Evolutionary conservation across 305 asterid genomes (phyloP).

Genomic region (Solanum aculeatissimum): DNA sequence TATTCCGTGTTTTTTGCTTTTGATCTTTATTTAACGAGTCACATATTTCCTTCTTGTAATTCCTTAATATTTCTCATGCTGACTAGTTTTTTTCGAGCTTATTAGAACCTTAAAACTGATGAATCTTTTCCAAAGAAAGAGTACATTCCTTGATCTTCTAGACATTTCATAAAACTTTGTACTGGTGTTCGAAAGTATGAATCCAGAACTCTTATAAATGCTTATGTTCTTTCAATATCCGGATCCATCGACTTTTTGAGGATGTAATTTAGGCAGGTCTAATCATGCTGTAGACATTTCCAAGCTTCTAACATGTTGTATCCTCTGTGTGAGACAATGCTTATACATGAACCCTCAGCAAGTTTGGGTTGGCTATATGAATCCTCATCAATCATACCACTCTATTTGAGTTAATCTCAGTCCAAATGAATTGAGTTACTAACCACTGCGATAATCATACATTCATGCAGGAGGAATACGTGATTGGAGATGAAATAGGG

Average conservation of each 20-base stretch:
- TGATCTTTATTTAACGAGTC: neutral
- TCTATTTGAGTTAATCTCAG: neutral
- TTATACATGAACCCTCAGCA: neutral
- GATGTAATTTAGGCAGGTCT: neutral
- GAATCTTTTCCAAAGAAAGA: neutral
- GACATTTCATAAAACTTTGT: neutral
- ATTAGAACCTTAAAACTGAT: neutral
- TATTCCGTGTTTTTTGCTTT: neutral
- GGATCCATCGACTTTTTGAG: neutral
- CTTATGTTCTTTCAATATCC: neutral
- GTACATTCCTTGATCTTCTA: neutral
- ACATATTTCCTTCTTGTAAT: neutral
- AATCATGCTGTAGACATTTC: neutral
- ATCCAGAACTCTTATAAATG: neutral
- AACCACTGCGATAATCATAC: neutral
- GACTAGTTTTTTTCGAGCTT: neutral
- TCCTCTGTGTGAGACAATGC: neutral
- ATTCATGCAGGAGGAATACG: conserved; percentile 61
- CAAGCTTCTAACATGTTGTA: neutral
- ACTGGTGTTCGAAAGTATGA: neutral
- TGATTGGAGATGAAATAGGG: conserved; percentile 54
- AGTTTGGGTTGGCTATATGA: neutral
- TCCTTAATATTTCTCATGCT: neutral
- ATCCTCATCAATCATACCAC: neutral
- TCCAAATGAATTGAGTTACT: neutral